Conservation (phyloP, 2,329 filamentous ascomycete genomes). For the Acephala macrosclerotiorum region DNA sequence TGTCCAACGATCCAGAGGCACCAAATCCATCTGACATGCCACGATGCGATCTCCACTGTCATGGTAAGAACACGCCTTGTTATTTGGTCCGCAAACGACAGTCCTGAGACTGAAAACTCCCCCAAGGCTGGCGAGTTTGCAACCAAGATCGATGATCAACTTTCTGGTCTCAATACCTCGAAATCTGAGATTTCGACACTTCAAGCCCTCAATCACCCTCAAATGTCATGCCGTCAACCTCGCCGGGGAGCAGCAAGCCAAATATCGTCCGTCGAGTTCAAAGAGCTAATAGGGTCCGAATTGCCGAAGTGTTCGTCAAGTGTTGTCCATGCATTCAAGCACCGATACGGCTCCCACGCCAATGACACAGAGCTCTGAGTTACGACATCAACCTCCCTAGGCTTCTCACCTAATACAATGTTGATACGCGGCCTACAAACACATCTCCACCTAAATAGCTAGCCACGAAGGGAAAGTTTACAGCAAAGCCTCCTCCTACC, state of each 20-base stretch:
- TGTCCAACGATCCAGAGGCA: background rate
- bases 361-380: too few relatives aligned
- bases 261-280: background rate
- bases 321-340: too few relatives aligned
- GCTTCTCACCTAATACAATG: too few relatives aligned
- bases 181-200: background rate
- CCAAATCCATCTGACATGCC: background rate
- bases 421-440: too few relatives aligned
- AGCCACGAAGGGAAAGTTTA: too few relatives aligned
- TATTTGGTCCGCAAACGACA: background rate
- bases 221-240: background rate
- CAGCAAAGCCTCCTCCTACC: too few relatives aligned
- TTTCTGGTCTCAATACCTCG: too few relatives aligned
- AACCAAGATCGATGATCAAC: background rate
- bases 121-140: background rate
- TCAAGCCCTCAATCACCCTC: background rate
- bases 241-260: background rate
- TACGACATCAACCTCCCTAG: too few relatives aligned
- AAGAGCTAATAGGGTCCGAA: too few relatives aligned
- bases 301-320: too few relatives aligned
- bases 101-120: background rate
- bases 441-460: too few relatives aligned
- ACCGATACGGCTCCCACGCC: too few relatives aligned
- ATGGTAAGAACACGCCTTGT: background rate
- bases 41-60: background rate